These are phyloP conservation scores for Glycyrrhiza uralensis DNA, from an alignment of 306 rosid species.

Conservation along the genomic window DNA sequence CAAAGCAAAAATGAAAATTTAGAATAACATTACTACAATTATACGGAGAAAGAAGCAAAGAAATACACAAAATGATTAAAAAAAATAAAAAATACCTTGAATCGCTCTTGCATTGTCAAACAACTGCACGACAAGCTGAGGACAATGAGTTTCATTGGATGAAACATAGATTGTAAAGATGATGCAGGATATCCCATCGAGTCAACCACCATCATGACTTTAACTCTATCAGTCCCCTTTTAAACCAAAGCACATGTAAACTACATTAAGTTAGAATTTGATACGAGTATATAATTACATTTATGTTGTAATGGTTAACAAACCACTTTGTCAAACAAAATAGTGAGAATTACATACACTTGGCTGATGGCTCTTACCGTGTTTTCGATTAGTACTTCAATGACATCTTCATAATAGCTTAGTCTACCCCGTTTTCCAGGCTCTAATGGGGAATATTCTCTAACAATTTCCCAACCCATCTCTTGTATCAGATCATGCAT, in stretches of 20 bases:
- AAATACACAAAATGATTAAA: no score
- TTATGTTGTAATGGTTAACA: background rate
- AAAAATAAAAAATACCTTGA: slow-evolving; percentile 4
- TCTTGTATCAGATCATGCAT: slow-evolving; percentile 45
- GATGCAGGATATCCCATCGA: slow-evolving; percentile 33
- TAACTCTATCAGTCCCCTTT: slow-evolving; percentile 26
- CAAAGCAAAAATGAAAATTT: background rate
- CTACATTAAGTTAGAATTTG: no score
- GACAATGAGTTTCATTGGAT: slow-evolving; percentile 25
- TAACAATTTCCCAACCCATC: slow-evolving; percentile 37
- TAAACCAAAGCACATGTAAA: no score
- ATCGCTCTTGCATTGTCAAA: slow-evolving; percentile 8
- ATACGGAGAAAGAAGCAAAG: background rate
- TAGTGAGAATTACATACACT: no score
- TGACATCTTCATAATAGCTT: slow-evolving; percentile 32
- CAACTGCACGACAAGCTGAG: no score
- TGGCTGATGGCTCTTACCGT: slow-evolving; percentile 10
- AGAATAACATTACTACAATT: background rate
- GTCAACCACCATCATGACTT: slow-evolving; percentile 36
- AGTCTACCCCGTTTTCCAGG: slow-evolving; percentile 29
- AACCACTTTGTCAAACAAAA: no score
- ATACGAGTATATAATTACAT: background rate
- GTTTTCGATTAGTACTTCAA: slow-evolving; percentile 22
- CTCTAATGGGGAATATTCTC: slow-evolving; percentile 28
- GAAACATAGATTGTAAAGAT: slow-evolving; percentile 30